Evolutionary conservation across 345 rosid species (phyloP).

Genomic region (Citrus reticulata): DNA sequence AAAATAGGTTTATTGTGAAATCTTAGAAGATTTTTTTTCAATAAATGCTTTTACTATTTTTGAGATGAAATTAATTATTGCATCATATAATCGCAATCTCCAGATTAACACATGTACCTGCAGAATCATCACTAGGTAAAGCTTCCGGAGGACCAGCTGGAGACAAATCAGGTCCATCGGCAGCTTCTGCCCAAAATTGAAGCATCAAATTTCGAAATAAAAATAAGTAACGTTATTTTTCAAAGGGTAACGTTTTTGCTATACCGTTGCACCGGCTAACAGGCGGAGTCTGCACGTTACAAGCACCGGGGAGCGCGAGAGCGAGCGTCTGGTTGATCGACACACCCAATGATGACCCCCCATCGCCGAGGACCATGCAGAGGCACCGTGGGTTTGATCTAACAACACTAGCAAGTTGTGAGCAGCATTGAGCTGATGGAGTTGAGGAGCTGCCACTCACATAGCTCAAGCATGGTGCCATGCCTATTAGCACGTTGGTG

Average conservation of each 20-base stretch:
- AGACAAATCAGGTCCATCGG: conserved; percentile 2
- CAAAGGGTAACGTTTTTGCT: not conserved
- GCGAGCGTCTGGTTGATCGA: conserved; percentile 51
- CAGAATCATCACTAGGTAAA: not conserved
- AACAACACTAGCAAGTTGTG: conserved; percentile 47
- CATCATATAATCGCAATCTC: not conserved
- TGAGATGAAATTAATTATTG: not conserved
- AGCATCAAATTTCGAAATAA: conserved; percentile 12
- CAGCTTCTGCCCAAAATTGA: not conserved
- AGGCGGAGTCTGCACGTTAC: conserved; percentile 54
- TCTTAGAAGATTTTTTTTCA: not conserved
- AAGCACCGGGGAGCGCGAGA: conserved; percentile 42
- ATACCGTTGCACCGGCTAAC: conserved; percentile 45
- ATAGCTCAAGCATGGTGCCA: conserved; percentile 45
- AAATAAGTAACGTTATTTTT: not conserved
- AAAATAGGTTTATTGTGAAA: not conserved
- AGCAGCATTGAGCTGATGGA: conserved; percentile 57
- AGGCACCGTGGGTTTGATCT: conserved; percentile 49
- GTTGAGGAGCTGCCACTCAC: conserved; percentile 36
- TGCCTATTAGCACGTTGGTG: conserved; percentile 32
- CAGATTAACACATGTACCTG: not conserved
- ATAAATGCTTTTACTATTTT: not conserved
- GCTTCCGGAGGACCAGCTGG: conserved; percentile 25
- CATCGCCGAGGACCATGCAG: conserved; percentile 35
- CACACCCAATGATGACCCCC: conserved; percentile 39